Percentiles rank a stretch among this genome's conserved stretches.
These are phyloP conservation scores for Anastatica hierochuntica DNA, from an alignment of 345 rosid genomes.

Conservation along the genomic window DNA sequence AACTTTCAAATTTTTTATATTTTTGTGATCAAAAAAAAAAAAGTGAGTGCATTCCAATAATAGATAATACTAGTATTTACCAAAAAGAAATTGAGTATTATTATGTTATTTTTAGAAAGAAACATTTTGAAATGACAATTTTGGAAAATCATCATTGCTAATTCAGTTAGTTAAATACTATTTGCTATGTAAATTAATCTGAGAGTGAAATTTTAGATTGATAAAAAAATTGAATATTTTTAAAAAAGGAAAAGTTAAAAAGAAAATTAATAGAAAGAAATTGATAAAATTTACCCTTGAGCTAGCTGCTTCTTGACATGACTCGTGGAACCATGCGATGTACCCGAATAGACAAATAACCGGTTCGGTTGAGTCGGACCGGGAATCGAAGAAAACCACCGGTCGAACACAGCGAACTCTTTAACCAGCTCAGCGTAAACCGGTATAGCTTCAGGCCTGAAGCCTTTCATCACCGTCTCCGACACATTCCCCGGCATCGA, in stretches of 20 bases:
- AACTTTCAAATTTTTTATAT: no score
- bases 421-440: constrained; percentile 50
- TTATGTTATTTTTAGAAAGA: neutral
- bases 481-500: constrained; percentile 63
- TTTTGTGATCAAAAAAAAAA: no score
- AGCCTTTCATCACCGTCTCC: constrained; percentile 79
- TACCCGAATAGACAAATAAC: constrained; percentile 78
- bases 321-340: constrained; percentile 91
- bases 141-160: neutral
- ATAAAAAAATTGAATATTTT: neutral
- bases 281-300: constrained; percentile 33
- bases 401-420: constrained; percentile 77
- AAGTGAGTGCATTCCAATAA: no score
- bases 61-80: no score
- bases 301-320: constrained; percentile 73
- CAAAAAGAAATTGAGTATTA: neutral
- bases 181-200: neutral
- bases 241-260: no score
- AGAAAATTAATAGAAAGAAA: neutral
- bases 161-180: neutral
- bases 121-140: neutral
- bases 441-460: constrained; percentile 64
- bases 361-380: constrained; percentile 98
- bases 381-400: constrained; percentile 94
- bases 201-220: neutral